These are phyloP conservation scores for Hypomyces rosellus DNA, from an alignment of 2,329 filamentous ascomycete genomes.

Conservation along the genomic window DNA sequence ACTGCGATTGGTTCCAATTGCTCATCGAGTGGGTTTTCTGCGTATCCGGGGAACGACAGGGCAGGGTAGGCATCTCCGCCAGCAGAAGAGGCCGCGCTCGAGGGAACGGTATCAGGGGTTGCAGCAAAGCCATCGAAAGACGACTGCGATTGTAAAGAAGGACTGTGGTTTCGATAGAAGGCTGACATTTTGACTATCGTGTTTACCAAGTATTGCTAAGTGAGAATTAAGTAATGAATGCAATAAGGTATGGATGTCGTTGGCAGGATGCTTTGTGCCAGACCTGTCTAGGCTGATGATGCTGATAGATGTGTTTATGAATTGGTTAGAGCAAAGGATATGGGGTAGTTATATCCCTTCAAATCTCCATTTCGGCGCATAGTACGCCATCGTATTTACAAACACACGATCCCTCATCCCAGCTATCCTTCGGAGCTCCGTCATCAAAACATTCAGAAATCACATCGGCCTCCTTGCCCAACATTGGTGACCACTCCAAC, in stretches of 20 bases:
- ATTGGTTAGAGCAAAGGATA: background rate
- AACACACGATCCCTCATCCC: too few relatives aligned
- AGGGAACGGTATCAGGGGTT: background rate
- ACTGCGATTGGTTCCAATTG: slow-evolving; percentile 15
- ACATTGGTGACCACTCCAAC: too few relatives aligned
- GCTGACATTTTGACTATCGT: background rate
- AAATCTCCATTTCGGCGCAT: background rate
- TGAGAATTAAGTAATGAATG: too few relatives aligned
- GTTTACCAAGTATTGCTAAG: too few relatives aligned
- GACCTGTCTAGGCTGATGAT: slow-evolving; percentile 1
- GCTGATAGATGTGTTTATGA: background rate
- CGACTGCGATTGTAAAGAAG: slow-evolving; percentile 1
- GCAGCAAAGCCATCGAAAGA: slow-evolving; percentile 1
- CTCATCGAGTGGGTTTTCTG: slow-evolving; percentile 13
- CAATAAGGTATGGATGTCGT: background rate
- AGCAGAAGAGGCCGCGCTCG: slow-evolving; percentile 1
- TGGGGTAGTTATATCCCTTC: slow-evolving; percentile 2
- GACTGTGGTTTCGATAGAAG: background rate
- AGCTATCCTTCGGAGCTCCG: too few relatives aligned
- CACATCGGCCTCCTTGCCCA: too few relatives aligned
- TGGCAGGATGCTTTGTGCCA: slow-evolving; percentile 3
- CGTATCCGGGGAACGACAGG: slow-evolving; percentile 10
- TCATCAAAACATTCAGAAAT: too few relatives aligned
- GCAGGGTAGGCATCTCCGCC: slow-evolving; percentile 8
- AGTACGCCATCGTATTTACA: too few relatives aligned